Percentiles rank a stretch among this genome's conserved stretches.
Evolutionary conservation across 495 filamentous ascomycete species (phyloP).

Genomic region (Lasiosphaeriaceae sp.): DNA sequence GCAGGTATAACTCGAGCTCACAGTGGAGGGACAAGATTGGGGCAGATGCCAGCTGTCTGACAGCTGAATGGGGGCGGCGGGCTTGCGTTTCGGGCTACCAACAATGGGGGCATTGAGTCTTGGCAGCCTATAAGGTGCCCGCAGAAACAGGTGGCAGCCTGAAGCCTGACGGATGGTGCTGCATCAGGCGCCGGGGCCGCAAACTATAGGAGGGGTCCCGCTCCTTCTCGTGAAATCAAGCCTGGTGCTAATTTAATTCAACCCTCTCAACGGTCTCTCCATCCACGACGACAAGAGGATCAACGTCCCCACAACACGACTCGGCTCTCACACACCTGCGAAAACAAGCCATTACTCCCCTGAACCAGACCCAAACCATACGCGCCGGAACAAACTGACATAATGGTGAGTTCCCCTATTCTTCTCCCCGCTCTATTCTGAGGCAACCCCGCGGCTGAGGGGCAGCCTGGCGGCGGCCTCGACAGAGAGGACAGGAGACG

Average conservation of each 20-base stretch:
- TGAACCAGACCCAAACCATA: neutral
- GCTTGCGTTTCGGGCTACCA: neutral
- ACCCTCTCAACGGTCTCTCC: slow-evolving; percentile 14
- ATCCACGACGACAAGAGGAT: neutral
- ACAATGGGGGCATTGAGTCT: neutral
- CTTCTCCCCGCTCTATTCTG: neutral
- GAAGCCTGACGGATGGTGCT: neutral
- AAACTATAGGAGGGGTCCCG: slow-evolving; percentile 15
- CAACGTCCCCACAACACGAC: neutral
- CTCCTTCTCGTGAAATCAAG: slow-evolving; percentile 21
- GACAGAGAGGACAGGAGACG: slow-evolving; percentile 8
- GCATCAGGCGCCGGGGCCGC: slow-evolving; percentile 4
- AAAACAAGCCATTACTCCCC: neutral
- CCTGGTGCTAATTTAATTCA: slow-evolving; percentile 16
- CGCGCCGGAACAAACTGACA: neutral
- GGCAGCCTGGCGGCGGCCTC: slow-evolving; percentile 10
- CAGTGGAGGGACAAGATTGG: neutral
- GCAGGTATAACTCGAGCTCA: too few species aligned
- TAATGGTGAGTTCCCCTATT: neutral
- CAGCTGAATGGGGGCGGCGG: neutral
- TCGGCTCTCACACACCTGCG: neutral
- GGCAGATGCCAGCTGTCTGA: neutral
- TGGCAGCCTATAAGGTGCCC: neutral
- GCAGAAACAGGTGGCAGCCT: neutral
- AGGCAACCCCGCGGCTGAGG: slow-evolving; percentile 27